Conservation (phyloP, 2,329 filamentous ascomycete species). For the Scortechinia acanthostroma region DNA sequence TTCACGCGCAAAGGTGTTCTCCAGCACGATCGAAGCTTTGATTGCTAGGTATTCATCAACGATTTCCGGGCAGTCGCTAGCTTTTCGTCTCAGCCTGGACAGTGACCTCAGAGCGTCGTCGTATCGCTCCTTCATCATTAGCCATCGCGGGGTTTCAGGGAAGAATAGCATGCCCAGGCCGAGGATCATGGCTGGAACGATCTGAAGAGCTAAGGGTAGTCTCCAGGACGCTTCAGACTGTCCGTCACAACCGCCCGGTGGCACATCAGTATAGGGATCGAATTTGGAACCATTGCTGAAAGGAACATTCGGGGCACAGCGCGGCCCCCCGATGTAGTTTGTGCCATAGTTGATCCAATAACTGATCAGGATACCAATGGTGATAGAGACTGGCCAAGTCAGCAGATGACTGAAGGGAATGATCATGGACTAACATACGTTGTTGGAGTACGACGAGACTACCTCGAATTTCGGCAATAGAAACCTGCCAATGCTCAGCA, state of each 20-base stretch:
- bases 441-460: slow-evolving; percentile 35
- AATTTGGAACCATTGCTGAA: slow-evolving; percentile 36
- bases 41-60: background rate
- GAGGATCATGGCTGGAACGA: slow-evolving; percentile 18
- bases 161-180: slow-evolving; percentile 18
- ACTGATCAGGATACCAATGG: slow-evolving; percentile 29
- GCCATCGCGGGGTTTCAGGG: background rate
- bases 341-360: slow-evolving; percentile 34
- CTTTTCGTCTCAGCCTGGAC: background rate
- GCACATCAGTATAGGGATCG: slow-evolving; percentile 30
- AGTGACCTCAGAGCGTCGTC: background rate
- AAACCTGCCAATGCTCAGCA: too few species aligned
- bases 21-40: slow-evolving; percentile 19
- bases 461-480: slow-evolving; percentile 37
- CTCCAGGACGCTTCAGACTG: slow-evolving; percentile 24
- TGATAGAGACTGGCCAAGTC: slow-evolving; percentile 25
- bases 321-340: slow-evolving; percentile 29
- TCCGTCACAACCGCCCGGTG: slow-evolving; percentile 28
- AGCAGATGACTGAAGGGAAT: too few species aligned
- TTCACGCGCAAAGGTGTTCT: slow-evolving; percentile 19
- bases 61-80: background rate
- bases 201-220: slow-evolving; percentile 21
- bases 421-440: background rate
- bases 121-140: background rate
- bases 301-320: slow-evolving; percentile 34